Evolutionary conservation across 345 rosid species (phyloP).

Genomic region (Corymbia maculata): DNA sequence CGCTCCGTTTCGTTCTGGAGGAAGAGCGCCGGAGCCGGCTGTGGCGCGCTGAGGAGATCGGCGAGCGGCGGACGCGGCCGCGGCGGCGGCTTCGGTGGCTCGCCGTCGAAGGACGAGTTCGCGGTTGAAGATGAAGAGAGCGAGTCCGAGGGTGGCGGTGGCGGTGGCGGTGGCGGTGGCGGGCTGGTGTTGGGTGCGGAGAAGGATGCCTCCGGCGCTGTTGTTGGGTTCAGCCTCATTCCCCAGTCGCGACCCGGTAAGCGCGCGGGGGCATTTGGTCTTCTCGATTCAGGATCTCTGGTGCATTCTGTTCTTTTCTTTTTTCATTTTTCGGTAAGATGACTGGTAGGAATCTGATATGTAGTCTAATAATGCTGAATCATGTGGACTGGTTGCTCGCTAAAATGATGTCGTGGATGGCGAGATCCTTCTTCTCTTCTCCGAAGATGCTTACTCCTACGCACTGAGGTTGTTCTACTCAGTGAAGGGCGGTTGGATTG

Average conservation of each 20-base stretch:
- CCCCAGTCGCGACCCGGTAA: conserved; percentile 30
- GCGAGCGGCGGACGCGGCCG: neutral
- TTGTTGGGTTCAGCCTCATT: conserved; percentile 52
- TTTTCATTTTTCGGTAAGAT: neutral
- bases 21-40: neutral
- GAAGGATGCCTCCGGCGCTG: conserved; percentile 53
- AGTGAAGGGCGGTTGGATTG: neutral
- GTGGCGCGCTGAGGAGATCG: neutral
- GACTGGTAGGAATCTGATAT: neutral
- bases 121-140: conserved; percentile 12
- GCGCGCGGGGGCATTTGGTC: neutral
- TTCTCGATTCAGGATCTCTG: neutral
- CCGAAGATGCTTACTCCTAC: neutral
- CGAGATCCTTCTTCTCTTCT: neutral
- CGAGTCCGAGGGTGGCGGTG: neutral
- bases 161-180: neutral
- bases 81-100: neutral
- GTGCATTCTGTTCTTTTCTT: neutral
- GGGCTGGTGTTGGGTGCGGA: conserved; percentile 37
- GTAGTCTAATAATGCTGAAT: neutral
- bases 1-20: neutral
- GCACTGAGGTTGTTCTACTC: neutral
- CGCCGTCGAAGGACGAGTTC: neutral
- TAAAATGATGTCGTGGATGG: neutral
- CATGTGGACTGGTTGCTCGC: neutral